Evolutionary conservation across 2,329 filamentous ascomycete genomes (phyloP).

Genomic region (Alternaria gaisen): DNA sequence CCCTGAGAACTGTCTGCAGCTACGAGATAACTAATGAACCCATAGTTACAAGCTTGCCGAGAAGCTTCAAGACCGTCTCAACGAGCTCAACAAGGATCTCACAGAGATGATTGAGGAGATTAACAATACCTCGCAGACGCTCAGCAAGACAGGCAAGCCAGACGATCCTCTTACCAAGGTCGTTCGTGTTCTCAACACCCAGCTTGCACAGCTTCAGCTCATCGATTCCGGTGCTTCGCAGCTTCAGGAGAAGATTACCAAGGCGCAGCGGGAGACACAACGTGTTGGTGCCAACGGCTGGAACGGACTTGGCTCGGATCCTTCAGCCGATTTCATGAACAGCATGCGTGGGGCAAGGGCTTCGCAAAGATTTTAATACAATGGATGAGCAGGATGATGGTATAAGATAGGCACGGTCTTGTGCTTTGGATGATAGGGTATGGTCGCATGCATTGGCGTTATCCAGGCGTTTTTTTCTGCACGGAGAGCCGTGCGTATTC

Average conservation of each 20-base stretch:
- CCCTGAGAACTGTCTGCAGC: neutral
- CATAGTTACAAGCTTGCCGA: constrained; percentile 85
- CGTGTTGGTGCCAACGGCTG: constrained; percentile 61
- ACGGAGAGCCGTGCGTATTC: neutral
- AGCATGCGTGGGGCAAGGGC: constrained; percentile 75
- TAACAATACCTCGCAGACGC: constrained; percentile 86
- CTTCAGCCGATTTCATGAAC: constrained; percentile 88
- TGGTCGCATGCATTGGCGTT: constrained; percentile 9
- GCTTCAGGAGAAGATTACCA: constrained; percentile 81
- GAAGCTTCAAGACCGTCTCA: constrained; percentile 86
- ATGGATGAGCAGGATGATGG: constrained; percentile 34
- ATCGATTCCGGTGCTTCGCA: constrained; percentile 87
- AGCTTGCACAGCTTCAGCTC: constrained; percentile 89
- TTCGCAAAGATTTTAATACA: constrained; percentile 37
- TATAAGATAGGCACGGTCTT: neutral
- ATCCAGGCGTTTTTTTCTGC: neutral
- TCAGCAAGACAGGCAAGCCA: constrained; percentile 88
- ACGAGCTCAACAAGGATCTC: constrained; percentile 92
- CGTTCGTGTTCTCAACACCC: constrained; percentile 91
- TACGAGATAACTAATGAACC: constrained; percentile 8
- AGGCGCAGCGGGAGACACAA: constrained; percentile 81
- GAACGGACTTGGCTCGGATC: constrained; percentile 68
- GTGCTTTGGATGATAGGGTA: constrained; percentile 3
- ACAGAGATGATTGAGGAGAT: constrained; percentile 98
- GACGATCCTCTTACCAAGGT: constrained; percentile 78